A percentile compares a stretch with the other conserved stretches of the same genome.
These are phyloP conservation scores for Venturiaceae sp. DNA, from an alignment of 2,329 filamentous ascomycete species.

Conservation along the genomic window DNA sequence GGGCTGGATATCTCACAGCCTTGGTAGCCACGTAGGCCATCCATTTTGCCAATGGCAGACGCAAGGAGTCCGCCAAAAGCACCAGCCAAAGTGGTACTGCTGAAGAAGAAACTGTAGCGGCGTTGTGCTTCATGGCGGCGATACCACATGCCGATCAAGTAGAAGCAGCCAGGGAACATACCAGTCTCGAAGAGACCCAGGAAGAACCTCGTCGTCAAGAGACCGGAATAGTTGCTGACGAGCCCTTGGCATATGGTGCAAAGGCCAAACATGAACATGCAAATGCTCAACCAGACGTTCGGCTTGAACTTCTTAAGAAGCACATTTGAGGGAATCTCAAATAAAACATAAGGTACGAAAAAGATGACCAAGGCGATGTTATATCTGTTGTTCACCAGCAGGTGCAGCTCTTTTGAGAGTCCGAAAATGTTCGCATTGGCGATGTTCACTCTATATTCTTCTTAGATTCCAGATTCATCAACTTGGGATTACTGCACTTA, in stretches of 20 bases:
- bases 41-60: slow-evolving; percentile 82
- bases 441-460: slow-evolving; percentile 38
- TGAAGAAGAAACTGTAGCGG: slow-evolving; percentile 91
- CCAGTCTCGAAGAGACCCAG: slow-evolving; percentile 51
- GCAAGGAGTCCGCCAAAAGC: slow-evolving; percentile 83
- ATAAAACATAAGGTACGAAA: slow-evolving; percentile 43
- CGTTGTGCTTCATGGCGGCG: slow-evolving; percentile 79
- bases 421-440: slow-evolving; percentile 43
- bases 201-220: slow-evolving; percentile 74
- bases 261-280: slow-evolving; percentile 79
- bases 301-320: slow-evolving; percentile 42
- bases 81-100: slow-evolving; percentile 66
- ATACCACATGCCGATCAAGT: slow-evolving; percentile 85
- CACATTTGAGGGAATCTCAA: slow-evolving; percentile 44
- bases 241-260: slow-evolving; percentile 68
- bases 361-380: slow-evolving; percentile 45
- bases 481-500: slow-evolving; percentile 12
- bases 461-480: not conserved
- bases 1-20: too few relatives aligned
- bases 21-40: slow-evolving; percentile 53
- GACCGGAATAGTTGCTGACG: slow-evolving; percentile 64
- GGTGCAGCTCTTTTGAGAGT: slow-evolving; percentile 34
- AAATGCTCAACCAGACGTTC: slow-evolving; percentile 53
- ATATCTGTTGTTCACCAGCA: slow-evolving; percentile 33
- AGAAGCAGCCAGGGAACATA: slow-evolving; percentile 52